Percentiles rank a stretch among this genome's conserved stretches.
Evolutionary conservation across 768 basidiomycete genomes (phyloP).

Genomic region (Psilocybe azurescens): DNA sequence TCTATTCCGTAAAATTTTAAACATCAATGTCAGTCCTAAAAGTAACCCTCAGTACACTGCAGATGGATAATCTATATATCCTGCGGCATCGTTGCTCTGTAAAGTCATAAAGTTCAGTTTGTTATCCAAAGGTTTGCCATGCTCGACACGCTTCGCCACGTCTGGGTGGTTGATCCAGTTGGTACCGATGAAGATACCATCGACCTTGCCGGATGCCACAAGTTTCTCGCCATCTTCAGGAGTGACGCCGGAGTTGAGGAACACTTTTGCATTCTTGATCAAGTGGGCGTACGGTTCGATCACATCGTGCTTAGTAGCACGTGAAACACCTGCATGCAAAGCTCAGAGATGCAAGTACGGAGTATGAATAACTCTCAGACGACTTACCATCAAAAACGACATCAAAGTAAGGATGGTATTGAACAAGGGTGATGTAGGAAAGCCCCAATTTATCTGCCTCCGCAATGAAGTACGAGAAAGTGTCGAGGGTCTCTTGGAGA

Average conservation of each 20-base stretch:
- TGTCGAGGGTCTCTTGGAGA: conserved; percentile 46
- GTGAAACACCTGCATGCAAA: conserved; percentile 30
- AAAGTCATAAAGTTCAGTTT: conserved; percentile 31
- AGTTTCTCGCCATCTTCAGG: conserved; percentile 43
- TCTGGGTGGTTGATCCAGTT: conserved; percentile 48
- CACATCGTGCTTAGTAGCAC: conserved; percentile 45
- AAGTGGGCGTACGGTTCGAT: conserved; percentile 41
- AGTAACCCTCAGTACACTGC: not conserved
- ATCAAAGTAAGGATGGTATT: conserved; percentile 30
- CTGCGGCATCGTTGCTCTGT: conserved; percentile 30
- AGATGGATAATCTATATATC: conserved; percentile 14
- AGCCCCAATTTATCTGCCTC: conserved; percentile 44
- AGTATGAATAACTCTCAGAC: not conserved
- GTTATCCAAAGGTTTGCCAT: conserved; percentile 40
- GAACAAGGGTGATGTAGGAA: conserved; percentile 38
- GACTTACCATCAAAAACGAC: conserved; percentile 34
- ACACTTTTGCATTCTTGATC: conserved; percentile 41
- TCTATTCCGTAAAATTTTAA: no score
- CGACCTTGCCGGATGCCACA: conserved; percentile 37
- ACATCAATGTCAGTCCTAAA: not conserved
- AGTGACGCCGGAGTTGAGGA: conserved; percentile 41
- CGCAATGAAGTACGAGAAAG: conserved; percentile 45
- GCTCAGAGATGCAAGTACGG: not conserved
- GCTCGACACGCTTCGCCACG: conserved; percentile 40
- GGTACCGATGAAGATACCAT: conserved; percentile 43